Evolutionary conservation across 257 asterid genomes (phyloP).

Genomic region (Petunia axillaris): DNA sequence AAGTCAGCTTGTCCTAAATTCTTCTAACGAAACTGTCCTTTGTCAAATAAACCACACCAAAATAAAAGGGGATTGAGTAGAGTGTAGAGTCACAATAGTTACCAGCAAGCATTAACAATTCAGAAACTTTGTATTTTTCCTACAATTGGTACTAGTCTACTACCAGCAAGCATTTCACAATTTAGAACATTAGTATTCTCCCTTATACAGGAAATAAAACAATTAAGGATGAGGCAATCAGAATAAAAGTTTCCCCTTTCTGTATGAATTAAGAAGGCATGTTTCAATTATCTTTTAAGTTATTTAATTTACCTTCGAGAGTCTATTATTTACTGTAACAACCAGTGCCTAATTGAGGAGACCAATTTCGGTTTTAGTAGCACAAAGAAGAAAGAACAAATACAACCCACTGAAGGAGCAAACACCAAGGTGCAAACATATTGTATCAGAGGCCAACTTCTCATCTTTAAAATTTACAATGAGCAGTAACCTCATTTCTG

Average conservation of each 20-base stretch:
- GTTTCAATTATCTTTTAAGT: background rate
- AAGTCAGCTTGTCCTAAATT: background rate
- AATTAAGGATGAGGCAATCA: background rate
- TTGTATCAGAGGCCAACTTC: background rate
- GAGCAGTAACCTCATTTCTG: slow-evolving; percentile 1
- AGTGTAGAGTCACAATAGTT: slow-evolving; percentile 9
- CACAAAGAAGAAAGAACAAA: slow-evolving; percentile 8
- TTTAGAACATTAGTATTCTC: slow-evolving; percentile 25
- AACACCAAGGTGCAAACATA: background rate
- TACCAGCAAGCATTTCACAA: slow-evolving; percentile 32
- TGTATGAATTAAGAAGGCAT: background rate
- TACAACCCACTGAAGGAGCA: background rate
- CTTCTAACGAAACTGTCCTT: background rate
- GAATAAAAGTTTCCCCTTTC: background rate
- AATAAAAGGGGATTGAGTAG: background rate
- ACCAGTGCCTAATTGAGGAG: background rate
- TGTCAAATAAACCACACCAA: background rate
- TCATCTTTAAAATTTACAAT: too few species aligned
- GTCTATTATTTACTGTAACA: background rate
- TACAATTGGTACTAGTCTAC: background rate
- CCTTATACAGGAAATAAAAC: slow-evolving; percentile 25
- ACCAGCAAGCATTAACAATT: too few species aligned
- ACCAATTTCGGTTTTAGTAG: background rate
- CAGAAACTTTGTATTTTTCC: too few species aligned
- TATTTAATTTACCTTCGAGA: background rate